Evolutionary conservation across 2,329 filamentous ascomycete genomes (phyloP).

Genomic region (Dothistroma septosporum): DNA sequence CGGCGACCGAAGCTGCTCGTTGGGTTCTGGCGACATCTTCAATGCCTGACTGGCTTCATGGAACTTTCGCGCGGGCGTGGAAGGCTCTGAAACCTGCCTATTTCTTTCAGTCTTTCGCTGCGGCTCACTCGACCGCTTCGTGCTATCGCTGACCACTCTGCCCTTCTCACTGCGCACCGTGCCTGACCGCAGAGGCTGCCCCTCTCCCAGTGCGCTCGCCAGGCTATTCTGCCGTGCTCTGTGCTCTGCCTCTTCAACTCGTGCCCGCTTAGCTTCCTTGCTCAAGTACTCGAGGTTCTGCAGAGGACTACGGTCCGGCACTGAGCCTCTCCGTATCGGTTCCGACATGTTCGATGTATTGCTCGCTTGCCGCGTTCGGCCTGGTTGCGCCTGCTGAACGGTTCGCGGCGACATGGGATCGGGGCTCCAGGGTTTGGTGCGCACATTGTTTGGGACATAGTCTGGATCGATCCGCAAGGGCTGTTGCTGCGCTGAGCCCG

Average conservation of each 20-base stretch:
- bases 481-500: constrained; percentile 13
- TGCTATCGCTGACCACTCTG: constrained; percentile 28
- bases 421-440: constrained; percentile 30
- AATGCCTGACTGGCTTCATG: constrained; percentile 22
- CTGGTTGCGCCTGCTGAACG: neutral
- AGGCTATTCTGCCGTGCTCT: constrained; percentile 57
- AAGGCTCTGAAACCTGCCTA: constrained; percentile 10
- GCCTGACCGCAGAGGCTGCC: constrained; percentile 16
- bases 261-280: constrained; percentile 89
- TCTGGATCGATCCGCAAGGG: constrained; percentile 26
- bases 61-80: constrained; percentile 9
- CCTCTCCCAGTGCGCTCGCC: constrained; percentile 13
- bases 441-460: constrained; percentile 28
- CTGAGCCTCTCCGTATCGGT: constrained; percentile 49
- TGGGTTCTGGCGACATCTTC: constrained; percentile 11
- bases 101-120: constrained; percentile 5
- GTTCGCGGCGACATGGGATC: constrained; percentile 23
- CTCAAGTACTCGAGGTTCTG: constrained; percentile 93
- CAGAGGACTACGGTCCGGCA: constrained; percentile 80
- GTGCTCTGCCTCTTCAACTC: constrained; percentile 76
- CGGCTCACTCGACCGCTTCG: constrained; percentile 4
- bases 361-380: constrained; percentile 19
- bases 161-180: constrained; percentile 23
- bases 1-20: neutral
- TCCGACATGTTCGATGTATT: constrained; percentile 22